Conservation (phyloP, 1,284 basidiomycete species). For the Singerocomus inundabilis region DNA sequence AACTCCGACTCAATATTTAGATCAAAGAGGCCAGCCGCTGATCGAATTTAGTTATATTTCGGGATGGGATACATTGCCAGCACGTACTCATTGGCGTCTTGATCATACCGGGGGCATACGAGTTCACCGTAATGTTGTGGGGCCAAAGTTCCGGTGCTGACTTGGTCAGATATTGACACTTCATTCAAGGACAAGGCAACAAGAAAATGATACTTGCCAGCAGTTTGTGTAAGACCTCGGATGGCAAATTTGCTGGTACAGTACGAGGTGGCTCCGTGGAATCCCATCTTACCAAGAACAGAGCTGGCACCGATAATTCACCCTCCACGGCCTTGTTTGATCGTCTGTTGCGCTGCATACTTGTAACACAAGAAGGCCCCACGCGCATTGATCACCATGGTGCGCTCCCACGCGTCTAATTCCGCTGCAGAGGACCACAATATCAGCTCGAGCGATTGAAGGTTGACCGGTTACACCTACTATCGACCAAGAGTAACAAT, state of each 20-base stretch:
- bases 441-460: not conserved
- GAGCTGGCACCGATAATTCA: slow-evolving; percentile 37
- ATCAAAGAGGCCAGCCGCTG: not conserved
- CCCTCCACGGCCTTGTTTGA: slow-evolving; percentile 37
- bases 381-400: slow-evolving; percentile 27
- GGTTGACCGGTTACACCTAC: not conserved
- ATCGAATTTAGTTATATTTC: not conserved
- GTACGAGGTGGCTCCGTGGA: slow-evolving; percentile 10
- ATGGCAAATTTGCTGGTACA: slow-evolving; percentile 34
- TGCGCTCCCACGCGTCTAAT: slow-evolving; percentile 22
- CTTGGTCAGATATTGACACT: slow-evolving; percentile 5
- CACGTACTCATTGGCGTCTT: slow-evolving; percentile 17
- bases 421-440: slow-evolving; percentile 5
- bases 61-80: not conserved
- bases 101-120: slow-evolving; percentile 20
- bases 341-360: slow-evolving; percentile 34
- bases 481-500: not conserved
- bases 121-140: slow-evolving; percentile 22
- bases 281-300: slow-evolving; percentile 18
- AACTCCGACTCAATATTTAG: too few relatives aligned
- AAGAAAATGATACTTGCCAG: slow-evolving; percentile 15
- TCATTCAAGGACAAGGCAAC: not conserved
- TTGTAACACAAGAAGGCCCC: slow-evolving; percentile 35
- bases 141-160: slow-evolving; percentile 30
- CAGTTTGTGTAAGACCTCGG: slow-evolving; percentile 28